Evolutionary conservation across 2,329 filamentous ascomycete genomes (phyloP).

Genomic region (Byssoonygena ceratinophila): DNA sequence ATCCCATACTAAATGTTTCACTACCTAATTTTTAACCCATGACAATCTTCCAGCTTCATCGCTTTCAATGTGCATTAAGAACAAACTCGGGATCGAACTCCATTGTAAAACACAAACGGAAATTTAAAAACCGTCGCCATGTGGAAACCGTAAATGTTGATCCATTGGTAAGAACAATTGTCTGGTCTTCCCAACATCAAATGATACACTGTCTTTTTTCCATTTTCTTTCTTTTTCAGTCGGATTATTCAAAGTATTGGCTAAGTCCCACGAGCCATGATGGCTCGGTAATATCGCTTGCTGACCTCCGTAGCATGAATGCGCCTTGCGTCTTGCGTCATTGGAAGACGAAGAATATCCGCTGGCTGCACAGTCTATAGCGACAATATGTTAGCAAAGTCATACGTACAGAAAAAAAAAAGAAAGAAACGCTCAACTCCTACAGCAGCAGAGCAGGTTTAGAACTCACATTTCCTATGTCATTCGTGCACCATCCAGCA

Average conservation of each 20-base stretch:
- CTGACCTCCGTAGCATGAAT: slow-evolving; percentile 61
- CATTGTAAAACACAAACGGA: background rate
- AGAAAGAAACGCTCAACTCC: background rate
- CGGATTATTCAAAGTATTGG: background rate
- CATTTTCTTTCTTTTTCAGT: background rate
- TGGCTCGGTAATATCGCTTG: slow-evolving; percentile 55
- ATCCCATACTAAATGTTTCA: background rate
- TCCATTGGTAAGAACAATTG: background rate
- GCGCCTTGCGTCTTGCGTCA: slow-evolving; percentile 63
- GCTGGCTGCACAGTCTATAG: slow-evolving; percentile 27
- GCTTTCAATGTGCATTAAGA: background rate
- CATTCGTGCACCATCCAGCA: slow-evolving; percentile 53
- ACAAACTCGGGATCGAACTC: background rate
- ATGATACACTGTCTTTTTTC: slow-evolving; percentile 2
- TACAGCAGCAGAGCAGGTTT: background rate
- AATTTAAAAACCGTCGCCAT: background rate
- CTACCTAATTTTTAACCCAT: slow-evolving; percentile 3
- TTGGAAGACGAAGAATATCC: slow-evolving; percentile 32
- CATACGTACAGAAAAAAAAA: background rate
- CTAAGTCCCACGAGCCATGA: slow-evolving; percentile 40
- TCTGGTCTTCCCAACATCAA: background rate
- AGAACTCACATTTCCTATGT: slow-evolving; percentile 49
- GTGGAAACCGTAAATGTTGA: background rate
- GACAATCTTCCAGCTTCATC: background rate
- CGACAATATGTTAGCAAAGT: slow-evolving; percentile 8